Evolutionary conservation across 176 grass and related monocot species (phyloP).

Genomic region (Dendrocalamus sinicus): DNA sequence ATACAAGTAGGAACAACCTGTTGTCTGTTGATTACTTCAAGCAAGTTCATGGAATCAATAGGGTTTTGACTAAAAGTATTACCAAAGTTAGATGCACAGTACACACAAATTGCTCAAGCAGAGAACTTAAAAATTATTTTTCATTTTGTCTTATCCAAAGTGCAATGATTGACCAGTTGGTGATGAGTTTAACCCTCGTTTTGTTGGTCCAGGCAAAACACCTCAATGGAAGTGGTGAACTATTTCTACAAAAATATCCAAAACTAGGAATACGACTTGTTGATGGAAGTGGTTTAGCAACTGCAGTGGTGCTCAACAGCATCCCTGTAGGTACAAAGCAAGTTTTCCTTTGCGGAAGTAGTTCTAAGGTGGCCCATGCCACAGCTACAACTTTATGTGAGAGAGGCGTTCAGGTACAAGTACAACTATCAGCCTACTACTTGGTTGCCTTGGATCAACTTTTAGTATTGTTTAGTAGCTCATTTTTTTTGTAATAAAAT

Average conservation of each 20-base stretch:
- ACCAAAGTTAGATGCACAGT: neutral
- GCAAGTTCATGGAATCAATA: neutral
- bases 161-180: neutral
- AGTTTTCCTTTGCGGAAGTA: slow-evolving; percentile 59
- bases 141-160: neutral
- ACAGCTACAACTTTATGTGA: slow-evolving; percentile 66
- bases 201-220: slow-evolving; percentile 54
- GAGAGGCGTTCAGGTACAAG: slow-evolving; percentile 57
- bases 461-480: neutral
- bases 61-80: neutral
- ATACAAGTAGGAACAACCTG: neutral
- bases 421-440: slow-evolving; percentile 32
- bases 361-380: slow-evolving; percentile 64
- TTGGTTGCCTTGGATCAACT: neutral
- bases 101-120: neutral
- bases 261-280: slow-evolving; percentile 80
- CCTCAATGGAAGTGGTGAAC: slow-evolving; percentile 76
- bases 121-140: slow-evolving; percentile 9
- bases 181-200: neutral
- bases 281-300: slow-evolving; percentile 92
- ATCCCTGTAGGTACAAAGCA: slow-evolving; percentile 59
- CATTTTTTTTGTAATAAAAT: neutral
- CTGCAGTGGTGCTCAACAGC: slow-evolving; percentile 74
- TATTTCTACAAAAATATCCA: slow-evolving; percentile 80
- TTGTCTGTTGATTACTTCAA: slow-evolving; percentile 6